phyloP scores from a whole-genome alignment of 2,329 filamentous ascomycete genomes.

The Penicillium corylophilum region DNA sequence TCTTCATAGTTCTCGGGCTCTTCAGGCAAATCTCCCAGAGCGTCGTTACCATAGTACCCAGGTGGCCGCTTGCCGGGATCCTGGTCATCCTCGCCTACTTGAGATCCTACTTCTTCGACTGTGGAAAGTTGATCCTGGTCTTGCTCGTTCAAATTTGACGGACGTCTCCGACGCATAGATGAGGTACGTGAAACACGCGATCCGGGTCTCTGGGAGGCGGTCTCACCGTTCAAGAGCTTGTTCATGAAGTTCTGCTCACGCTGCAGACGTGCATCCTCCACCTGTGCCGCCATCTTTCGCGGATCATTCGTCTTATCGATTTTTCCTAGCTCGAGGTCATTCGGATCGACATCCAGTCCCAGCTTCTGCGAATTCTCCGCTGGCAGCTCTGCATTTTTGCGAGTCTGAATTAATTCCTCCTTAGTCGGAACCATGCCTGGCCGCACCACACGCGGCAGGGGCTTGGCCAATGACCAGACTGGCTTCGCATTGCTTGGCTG shows the following conservation, averaged over 20 bases:
- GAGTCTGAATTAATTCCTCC: slow-evolving; percentile 37
- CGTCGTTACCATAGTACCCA: slow-evolving; percentile 20
- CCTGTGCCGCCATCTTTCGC: slow-evolving; percentile 45
- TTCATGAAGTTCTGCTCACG: slow-evolving; percentile 42
- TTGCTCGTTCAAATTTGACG: slow-evolving; percentile 17
- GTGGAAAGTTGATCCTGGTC: slow-evolving; percentile 22
- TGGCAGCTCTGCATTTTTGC: slow-evolving; percentile 31
- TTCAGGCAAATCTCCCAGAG: slow-evolving; percentile 19
- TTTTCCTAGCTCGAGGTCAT: slow-evolving; percentile 45
- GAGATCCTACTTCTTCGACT: slow-evolving; percentile 25
- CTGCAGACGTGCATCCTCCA: slow-evolving; percentile 44
- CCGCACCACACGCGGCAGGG: slow-evolving; percentile 54
- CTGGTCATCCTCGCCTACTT: slow-evolving; percentile 6
- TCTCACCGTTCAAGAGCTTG: slow-evolving; percentile 34
- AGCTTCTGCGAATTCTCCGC: slow-evolving; percentile 33
- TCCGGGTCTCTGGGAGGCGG: slow-evolving; percentile 13
- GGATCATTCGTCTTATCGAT: slow-evolving; percentile 40
- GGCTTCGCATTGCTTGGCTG: slow-evolving; percentile 51
- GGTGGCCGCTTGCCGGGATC: background rate
- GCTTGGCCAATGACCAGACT: slow-evolving; percentile 56
- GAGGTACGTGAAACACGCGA: slow-evolving; percentile 26
- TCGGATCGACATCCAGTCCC: slow-evolving; percentile 41
- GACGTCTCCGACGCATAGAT: slow-evolving; percentile 20
- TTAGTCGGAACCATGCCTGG: slow-evolving; percentile 53
- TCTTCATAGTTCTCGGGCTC: slow-evolving; percentile 13